Evolutionary conservation across 345 rosid genomes (phyloP).

Genomic region (Citropsis articulata): DNA sequence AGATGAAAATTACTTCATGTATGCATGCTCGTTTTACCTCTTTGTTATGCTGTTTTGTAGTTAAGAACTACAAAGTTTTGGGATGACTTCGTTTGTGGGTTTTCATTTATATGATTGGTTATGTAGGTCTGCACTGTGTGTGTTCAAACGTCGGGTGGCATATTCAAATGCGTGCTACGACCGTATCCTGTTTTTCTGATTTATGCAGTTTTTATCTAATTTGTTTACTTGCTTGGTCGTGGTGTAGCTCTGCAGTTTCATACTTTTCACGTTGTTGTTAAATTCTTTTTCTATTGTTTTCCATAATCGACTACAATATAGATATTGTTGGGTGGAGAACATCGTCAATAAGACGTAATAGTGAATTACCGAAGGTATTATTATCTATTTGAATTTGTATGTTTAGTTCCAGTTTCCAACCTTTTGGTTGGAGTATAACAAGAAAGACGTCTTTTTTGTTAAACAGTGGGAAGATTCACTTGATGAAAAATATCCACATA

Average conservation of each 20-base stretch:
- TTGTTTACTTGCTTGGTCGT: not conserved
- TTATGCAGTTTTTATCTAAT: constrained; percentile 6
- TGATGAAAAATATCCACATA: constrained; percentile 80
- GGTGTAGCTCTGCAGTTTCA: not conserved
- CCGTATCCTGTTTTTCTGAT: constrained; percentile 61
- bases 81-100: constrained; percentile 7
- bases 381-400: not conserved
- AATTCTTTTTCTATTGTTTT: constrained; percentile 24
- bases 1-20: constrained; percentile 68
- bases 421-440: constrained; percentile 1
- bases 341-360: constrained; percentile 77
- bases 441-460: constrained; percentile 10
- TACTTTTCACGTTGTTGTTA: constrained; percentile 5
- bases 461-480: constrained; percentile 67
- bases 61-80: not conserved
- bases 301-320: constrained; percentile 40
- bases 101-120: constrained; percentile 14
- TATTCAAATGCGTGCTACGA: constrained; percentile 90
- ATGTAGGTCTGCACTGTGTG: constrained; percentile 79
- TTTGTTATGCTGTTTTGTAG: not conserved
- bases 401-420: constrained; percentile 2
- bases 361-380: constrained; percentile 81
- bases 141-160: constrained; percentile 77
- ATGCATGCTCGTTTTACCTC: constrained; percentile 17
- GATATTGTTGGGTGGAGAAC: constrained; percentile 99